These are phyloP conservation scores for Endocalyx cinctus DNA, from an alignment of 2,329 filamentous ascomycete genomes.

Conservation along the genomic window DNA sequence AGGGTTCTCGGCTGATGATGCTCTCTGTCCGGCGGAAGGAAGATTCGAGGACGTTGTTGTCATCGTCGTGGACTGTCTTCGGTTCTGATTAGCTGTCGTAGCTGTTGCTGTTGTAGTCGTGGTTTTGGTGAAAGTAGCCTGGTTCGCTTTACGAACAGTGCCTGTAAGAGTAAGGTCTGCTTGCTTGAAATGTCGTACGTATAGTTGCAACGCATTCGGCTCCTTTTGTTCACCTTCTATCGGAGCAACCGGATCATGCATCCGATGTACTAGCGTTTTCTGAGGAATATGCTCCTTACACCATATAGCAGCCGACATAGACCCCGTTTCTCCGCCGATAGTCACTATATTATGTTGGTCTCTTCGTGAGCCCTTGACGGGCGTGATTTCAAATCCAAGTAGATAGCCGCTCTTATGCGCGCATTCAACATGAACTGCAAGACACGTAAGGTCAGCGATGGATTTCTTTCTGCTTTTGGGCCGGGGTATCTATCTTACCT, in stretches of 20 bases:
- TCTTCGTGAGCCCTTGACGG: conserved; percentile 82
- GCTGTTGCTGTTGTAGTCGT: conserved; percentile 35
- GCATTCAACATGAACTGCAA: conserved; percentile 82
- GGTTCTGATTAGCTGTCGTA: conserved; percentile 38
- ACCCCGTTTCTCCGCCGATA: conserved; percentile 74
- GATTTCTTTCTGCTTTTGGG: conserved; percentile 33
- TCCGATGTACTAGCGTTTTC: conserved; percentile 69
- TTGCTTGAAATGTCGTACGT: conserved; percentile 87
- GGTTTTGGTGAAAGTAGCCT: conserved; percentile 63
- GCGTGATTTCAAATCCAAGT: conserved; percentile 85
- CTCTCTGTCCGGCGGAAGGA: conserved; percentile 13
- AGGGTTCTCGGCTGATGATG: conserved; percentile 22
- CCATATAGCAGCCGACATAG: conserved; percentile 82
- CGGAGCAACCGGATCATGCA: conserved; percentile 70
- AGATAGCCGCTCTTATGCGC: conserved; percentile 77
- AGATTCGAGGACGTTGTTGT: conserved; percentile 13
- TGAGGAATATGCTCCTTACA: conserved; percentile 81
- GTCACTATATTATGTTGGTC: conserved; percentile 77
- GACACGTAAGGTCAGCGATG: not conserved
- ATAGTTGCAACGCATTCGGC: conserved; percentile 74
- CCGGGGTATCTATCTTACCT: conserved; percentile 31
- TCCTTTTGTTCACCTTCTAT: conserved; percentile 18
- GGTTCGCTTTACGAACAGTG: conserved; percentile 86
- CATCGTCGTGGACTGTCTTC: conserved; percentile 52
- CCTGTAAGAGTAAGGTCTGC: conserved; percentile 87